Evolutionary conservation across 495 filamentous ascomycete species (phyloP), one percentile per base, ranked within the genome.

Genomic region (Aspergillus steynii): DNA sequence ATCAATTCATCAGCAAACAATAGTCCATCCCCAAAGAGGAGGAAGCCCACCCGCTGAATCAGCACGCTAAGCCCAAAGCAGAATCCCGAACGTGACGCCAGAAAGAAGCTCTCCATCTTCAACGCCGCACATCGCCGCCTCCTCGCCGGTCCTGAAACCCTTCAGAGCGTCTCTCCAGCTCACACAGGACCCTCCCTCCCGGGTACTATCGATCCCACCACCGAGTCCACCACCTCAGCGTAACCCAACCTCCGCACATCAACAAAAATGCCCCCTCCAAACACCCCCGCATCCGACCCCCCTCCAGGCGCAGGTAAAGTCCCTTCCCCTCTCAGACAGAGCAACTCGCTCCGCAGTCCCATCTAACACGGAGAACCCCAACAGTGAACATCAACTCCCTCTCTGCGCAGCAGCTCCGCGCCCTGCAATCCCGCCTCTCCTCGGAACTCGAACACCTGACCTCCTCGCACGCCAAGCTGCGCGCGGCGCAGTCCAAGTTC

Each of bases 361-460:
- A 34, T 14, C 32, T 9, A 45, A 20, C n/a, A 25, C 15, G 26
- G n/a, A 25, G n/a, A 20, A 10, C 29, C 10, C 27, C 25, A 50
- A 57, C 58, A 89, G 88, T 90, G 61, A 87, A 90, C 74, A 80
- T 91, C 52, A 77, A 76, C 45, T 79, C 82, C 32, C 83, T 91
- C 58, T 80, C 82, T 34, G 71, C 80, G 37, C 77, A 69, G 4
- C 77, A 88, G 68, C 81, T 89, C 60, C 82, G 78, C 64, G 77
- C 82, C 48, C 86, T 98, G 48, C 97, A 98, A 78, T 92, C 95
- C 72, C 93, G 96, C 71, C 90, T 99, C 60, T 94, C 96, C 72
- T 87, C 93, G 64, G 95, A 99, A 69, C 86, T 99, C 62, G 90
- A 96, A 70, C 93, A 97, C 78, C 86, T 99, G 63, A 96, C 91